These are phyloP conservation scores for Chloris gayana DNA, from an alignment of 176 grass and related monocot genomes.

Conservation along the genomic window DNA sequence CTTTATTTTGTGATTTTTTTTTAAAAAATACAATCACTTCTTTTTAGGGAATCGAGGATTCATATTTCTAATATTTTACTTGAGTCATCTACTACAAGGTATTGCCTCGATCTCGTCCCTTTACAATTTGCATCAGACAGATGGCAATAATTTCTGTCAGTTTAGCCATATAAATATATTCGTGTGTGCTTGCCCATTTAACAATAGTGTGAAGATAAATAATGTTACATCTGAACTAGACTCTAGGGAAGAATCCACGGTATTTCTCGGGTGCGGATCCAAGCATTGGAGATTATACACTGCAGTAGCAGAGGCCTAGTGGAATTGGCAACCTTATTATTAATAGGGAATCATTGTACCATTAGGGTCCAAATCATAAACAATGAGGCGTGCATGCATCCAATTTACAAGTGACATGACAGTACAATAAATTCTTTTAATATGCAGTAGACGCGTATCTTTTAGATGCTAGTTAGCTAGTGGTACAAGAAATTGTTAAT, in stretches of 20 bases:
- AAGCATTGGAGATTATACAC: slow-evolving; percentile 14
- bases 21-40: neutral
- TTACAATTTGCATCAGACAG: neutral
- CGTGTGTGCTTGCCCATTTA: neutral
- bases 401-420: slow-evolving; percentile 17
- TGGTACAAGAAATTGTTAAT: neutral
- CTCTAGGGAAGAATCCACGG: slow-evolving; percentile 8
- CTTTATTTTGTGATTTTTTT: too few species aligned
- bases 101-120: neutral
- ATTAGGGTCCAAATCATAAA: neutral
- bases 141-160: neutral
- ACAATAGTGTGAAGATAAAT: neutral
- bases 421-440: slow-evolving; percentile 25
- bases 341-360: slow-evolving; percentile 47
- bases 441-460: slow-evolving; percentile 5
- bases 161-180: neutral
- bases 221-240: neutral
- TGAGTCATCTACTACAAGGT: neutral
- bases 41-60: neutral
- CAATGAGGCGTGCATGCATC: slow-evolving; percentile 7
- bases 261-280: slow-evolving; percentile 28
- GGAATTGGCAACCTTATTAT: slow-evolving; percentile 45
- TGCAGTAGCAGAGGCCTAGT: slow-evolving; percentile 7
- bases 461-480: slow-evolving; percentile 19
- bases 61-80: neutral